phyloP scores from a whole-genome alignment of 176 grass and related monocot species.

The Musa troglodytarum region DNA sequence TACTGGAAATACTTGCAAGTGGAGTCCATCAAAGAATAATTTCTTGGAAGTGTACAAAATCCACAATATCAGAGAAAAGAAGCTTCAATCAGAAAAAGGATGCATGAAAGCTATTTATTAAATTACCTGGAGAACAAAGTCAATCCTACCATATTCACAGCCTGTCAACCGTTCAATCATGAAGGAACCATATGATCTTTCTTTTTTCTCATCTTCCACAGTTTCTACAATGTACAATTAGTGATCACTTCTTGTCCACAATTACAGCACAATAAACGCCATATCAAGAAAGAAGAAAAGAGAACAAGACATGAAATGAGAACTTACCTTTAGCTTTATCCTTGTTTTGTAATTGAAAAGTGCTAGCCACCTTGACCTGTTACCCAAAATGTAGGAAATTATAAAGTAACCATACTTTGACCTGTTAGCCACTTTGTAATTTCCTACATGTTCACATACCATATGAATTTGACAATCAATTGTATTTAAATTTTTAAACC shows the following conservation, averaged over 20 bases:
- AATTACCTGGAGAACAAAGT: slow-evolving; percentile 83
- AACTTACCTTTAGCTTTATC: slow-evolving; percentile 47
- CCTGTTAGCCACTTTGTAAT: too few species aligned
- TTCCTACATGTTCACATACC: too few species aligned
- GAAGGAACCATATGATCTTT: slow-evolving; percentile 74
- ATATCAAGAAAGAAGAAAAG: slow-evolving; percentile 2
- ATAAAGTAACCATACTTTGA: too few species aligned
- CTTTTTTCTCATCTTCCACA: slow-evolving; percentile 36
- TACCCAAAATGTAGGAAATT: neutral
- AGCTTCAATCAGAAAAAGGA: neutral
- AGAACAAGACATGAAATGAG: neutral
- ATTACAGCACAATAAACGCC: neutral
- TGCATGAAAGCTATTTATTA: slow-evolving; percentile 10
- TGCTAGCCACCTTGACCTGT: slow-evolving; percentile 63
- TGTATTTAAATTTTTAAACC: too few species aligned
- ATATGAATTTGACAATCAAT: too few species aligned
- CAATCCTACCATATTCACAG: slow-evolving; percentile 61
- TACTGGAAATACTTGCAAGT: neutral
- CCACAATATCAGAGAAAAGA: neutral
- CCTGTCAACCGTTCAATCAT: slow-evolving; percentile 93
- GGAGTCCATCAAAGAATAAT: neutral
- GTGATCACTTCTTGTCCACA: neutral
- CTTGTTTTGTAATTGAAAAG: slow-evolving; percentile 55
- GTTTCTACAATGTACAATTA: slow-evolving; percentile 37
- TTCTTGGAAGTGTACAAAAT: neutral